Evolutionary conservation across 2,329 filamentous ascomycete species (phyloP), one percentile per base, ranked within the genome.

Genomic region (Fusarium luffae): DNA sequence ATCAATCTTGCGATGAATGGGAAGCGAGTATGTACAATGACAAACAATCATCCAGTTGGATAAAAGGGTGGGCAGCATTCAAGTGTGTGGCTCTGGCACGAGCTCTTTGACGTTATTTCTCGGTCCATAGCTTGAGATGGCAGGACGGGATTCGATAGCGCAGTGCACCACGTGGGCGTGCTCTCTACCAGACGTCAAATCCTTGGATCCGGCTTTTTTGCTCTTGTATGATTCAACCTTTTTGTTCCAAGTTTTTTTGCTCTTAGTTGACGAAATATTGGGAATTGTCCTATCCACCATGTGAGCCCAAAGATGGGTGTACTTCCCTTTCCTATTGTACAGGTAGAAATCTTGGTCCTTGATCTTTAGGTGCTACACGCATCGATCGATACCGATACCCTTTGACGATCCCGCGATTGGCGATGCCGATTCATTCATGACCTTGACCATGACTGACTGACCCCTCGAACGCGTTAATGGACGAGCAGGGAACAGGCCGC

Each of bases 1-100:
- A 18, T 67, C 42, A n/a, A 32, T 34, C 41, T 34, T 28, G 19
- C 41, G 54, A 65, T 44, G 41, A 34, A 25, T 19, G 21, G 9
- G 9, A 11, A 34, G 21, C 34, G 18, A 18, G 34, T 37, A 37
- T 37, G n/a, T 18, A 42, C 62, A 46, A 66, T 66, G 61, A 69
- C 67, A 72, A 64, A 37, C 54, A 58, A 72, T 75, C 71, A 75
- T 75, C 72, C 73, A 71, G 73, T 75, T 58, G 34, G 28, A 52
- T 62, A 69, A 56, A 58, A 52, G 34, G 49, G 49, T 52, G 49
- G 61, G 54, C 54, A 60, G 43, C 28, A 32, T 41, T 37, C 23
- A 50, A 58, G 62, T 43, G 56, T 54, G 56, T 67, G 61, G 61
- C 34, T 54, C 54, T 37, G 52, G 44, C 58, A 58, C 54, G 57